Percentiles rank a stretch among this genome's conserved stretches.
These are phyloP conservation scores for Malania oleifera DNA, from an alignment of 164 flowering plant species.

Conservation along the genomic window DNA sequence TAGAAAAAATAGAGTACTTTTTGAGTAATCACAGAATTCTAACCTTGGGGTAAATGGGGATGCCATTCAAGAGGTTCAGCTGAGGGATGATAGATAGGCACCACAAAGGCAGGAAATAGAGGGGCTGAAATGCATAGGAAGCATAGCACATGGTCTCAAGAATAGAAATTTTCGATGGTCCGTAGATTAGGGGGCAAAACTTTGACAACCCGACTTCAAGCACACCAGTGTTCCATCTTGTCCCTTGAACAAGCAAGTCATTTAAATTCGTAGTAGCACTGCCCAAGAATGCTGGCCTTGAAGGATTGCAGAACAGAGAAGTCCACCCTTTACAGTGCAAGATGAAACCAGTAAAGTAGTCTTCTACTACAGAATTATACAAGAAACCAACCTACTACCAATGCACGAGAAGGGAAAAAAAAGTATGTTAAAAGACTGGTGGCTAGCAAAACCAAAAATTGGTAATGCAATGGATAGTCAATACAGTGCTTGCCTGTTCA, in stretches of 20 bases:
- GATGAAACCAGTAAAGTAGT: slow-evolving; percentile 34
- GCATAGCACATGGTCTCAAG: slow-evolving; percentile 33
- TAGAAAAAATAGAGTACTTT: too few species aligned
- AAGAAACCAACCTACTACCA: slow-evolving; percentile 40
- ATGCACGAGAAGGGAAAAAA: background rate
- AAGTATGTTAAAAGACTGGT: background rate
- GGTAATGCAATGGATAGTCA: too few species aligned
- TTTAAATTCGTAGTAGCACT: slow-evolving; percentile 22
- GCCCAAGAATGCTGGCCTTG: slow-evolving; percentile 44
- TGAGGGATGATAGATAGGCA: slow-evolving; percentile 36
- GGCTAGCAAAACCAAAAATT: too few species aligned
- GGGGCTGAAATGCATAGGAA: slow-evolving; percentile 15
- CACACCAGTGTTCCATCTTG: slow-evolving; percentile 39
- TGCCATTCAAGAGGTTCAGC: slow-evolving; percentile 36
- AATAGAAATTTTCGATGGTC: slow-evolving; percentile 23
- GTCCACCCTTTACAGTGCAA: slow-evolving; percentile 47
- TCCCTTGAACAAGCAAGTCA: slow-evolving; percentile 30
- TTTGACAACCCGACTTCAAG: slow-evolving; percentile 30
- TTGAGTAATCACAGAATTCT: too few species aligned
- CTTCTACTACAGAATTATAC: slow-evolving; percentile 40
- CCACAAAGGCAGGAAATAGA: slow-evolving; percentile 27
- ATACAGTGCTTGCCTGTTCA: slow-evolving; percentile 33
- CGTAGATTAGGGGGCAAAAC: slow-evolving; percentile 34
- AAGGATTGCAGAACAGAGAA: slow-evolving; percentile 29
- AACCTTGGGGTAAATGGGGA: slow-evolving; percentile 39